Conservation (phyloP, 2,329 filamentous ascomycete species). For the Xylariaceae sp. region DNA sequence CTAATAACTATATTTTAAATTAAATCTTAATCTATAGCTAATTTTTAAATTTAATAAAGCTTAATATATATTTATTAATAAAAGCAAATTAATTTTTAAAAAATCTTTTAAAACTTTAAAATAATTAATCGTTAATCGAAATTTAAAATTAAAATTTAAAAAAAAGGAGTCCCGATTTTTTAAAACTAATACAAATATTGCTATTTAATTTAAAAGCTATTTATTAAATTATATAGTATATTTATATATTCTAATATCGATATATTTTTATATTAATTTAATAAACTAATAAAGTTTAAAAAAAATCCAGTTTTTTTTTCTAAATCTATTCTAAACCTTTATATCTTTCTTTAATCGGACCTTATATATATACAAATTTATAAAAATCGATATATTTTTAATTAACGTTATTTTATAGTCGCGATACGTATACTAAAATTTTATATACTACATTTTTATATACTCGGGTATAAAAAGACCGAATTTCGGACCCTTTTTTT, state of each 20-base stretch:
- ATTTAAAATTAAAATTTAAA: neutral
- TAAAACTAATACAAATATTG: neutral
- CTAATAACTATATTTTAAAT: neutral
- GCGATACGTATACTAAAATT: too few relatives aligned
- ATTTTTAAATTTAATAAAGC: neutral
- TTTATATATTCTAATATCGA: neutral
- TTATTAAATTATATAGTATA: neutral
- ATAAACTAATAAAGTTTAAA: too few relatives aligned
- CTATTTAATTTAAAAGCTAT: neutral
- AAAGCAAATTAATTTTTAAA: neutral
- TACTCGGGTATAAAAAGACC: too few relatives aligned
- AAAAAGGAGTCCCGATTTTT: too few relatives aligned
- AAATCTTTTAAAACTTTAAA: too few relatives aligned
- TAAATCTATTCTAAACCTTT: too few relatives aligned
- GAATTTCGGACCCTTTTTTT: too few relatives aligned
- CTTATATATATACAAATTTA: neutral
- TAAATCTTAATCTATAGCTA: neutral
- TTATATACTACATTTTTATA: neutral
- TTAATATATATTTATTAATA: neutral
- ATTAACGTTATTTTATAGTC: neutral
- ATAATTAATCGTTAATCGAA: too few relatives aligned
- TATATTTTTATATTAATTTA: neutral
- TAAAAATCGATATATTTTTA: neutral
- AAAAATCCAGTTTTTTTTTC: too few relatives aligned
- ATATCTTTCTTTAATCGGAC: neutral